Evolutionary conservation across 2,329 filamentous ascomycete species (phyloP), one percentile per base, ranked within the genome.

Genomic region (Neodidymelliopsis sp.): DNA sequence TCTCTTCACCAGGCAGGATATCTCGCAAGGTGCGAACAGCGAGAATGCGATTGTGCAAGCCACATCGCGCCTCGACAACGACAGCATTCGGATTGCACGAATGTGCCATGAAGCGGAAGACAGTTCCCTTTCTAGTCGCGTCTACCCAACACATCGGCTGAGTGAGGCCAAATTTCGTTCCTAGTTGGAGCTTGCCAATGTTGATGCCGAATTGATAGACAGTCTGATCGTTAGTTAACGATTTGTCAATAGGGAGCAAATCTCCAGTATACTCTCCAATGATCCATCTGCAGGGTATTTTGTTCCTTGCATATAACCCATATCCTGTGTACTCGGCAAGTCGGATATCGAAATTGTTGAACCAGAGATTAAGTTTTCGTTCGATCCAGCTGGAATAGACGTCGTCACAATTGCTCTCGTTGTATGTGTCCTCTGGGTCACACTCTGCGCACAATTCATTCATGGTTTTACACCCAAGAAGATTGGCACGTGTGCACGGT

Each of bases 71-170:
- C 12, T 20, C 16, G 2, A n/a, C 27, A 10, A 10, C 10, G 4
- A 1, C 18, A 25, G 40, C 22, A 29, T 37, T 41, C 2, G 40
- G 40, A 4, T 31, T n/a, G 29, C 47, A 50, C 3, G 40, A 45
- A 31, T 50, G 40, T 2, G 18, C 23, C 25, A 41, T 27, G 35
- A 45, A 25, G 2, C 40, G 47, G 4, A 45, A 45, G 4, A 35
- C 23, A 11, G 40, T 31, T 4, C 35, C 36, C n/a, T 40, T 31
- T 15, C n/a, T 35, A 15, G 35, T 40, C 4, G 12, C 35, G 4
- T 41, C 30, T 6, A 50, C 15, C 29, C 36, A 25, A 27, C 35
- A 45, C 11, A 12, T 16, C 5, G 16, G 15, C 12, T 38, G 15
- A 5, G 13, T n/a, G 2, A 16, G n/a, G n/a, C n/a, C n/a, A n/a